phyloP scores from a whole-genome alignment of 805 yeast species.

The Pachysolen tannophilus region DNA sequence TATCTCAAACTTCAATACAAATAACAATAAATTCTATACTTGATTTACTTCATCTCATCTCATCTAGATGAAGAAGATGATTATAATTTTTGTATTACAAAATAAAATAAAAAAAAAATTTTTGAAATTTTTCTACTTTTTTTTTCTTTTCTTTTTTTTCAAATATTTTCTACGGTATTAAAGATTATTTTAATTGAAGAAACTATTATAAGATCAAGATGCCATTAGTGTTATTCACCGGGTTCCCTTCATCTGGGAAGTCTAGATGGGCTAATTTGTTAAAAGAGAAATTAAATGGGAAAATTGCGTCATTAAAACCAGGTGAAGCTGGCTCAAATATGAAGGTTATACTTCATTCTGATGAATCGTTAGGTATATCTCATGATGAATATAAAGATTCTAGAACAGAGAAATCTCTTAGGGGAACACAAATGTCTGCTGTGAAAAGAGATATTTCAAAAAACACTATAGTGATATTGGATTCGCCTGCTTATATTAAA shows the following conservation, averaged over 20 bases:
- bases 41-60: background rate
- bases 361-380: slow-evolving; percentile 66
- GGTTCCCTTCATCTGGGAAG: slow-evolving; percentile 83
- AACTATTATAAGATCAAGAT: slow-evolving; percentile 26
- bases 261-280: slow-evolving; percentile 63
- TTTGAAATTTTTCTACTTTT: background rate
- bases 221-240: slow-evolving; percentile 83
- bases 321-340: slow-evolving; percentile 45
- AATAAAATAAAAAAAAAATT: background rate
- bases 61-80: background rate
- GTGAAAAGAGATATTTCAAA: slow-evolving; percentile 74
- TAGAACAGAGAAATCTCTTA: slow-evolving; percentile 65
- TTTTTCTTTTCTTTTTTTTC: background rate
- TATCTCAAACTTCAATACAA: too few species aligned
- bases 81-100: background rate
- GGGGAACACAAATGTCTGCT: slow-evolving; percentile 83
- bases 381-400: slow-evolving; percentile 67
- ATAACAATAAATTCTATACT: too few species aligned
- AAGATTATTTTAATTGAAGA: too few species aligned
- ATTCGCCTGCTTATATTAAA: slow-evolving; percentile 82
- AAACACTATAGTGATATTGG: slow-evolving; percentile 71
- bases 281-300: slow-evolving; percentile 34
- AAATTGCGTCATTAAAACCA: slow-evolving; percentile 30
- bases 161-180: too few species aligned
- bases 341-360: slow-evolving; percentile 64